Evolutionary conservation across 345 rosid genomes (phyloP), one percentile per base, ranked within the genome.

Genomic region (Nasturtium officinale): DNA sequence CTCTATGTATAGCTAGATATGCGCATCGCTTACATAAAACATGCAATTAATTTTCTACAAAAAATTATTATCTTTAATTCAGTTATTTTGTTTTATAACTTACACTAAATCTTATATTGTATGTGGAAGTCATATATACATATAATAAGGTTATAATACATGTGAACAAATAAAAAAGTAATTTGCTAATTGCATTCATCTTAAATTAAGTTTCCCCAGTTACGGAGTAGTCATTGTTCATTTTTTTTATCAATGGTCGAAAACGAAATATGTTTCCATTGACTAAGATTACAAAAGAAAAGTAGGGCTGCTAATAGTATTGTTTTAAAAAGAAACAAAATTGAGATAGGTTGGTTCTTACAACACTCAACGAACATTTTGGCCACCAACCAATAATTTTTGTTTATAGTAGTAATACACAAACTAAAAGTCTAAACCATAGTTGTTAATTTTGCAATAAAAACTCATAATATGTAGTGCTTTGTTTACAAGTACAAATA

Each of bases 231-330:
- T 38, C 21, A 20, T 21, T 20, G 25, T 23, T 23, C 25, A 23
- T 1, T 23, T 23, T 23, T 23, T 29, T 18, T 37, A 37, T 40
- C 7, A 9, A 17, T 1, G 7, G 29, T 59, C 45, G 10, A 18
- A 58, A 33, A 33, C 9, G 9, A 10, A 23, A 2, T 23, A 1
- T 23, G 25, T 23, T 23, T 23, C 4, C 48, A 51, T 16, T n/a
- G 25, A 37, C 37, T 37, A 23, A 23, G 2, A 23, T 23, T 23
- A 23, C 25, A 33, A 33, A 2, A 20, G 57, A 66, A 66, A 66
- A 66, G 71, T 65, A 18, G 2, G 57, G 69, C 69, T 65, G 58
- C 69, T 48, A 48, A 48, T 16, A 17, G n/a, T 45, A 18, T 3
- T 7, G n/a, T 29, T 30, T 6, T 11, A 0, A 4, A 12, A 21